Conservation (phyloP, 352 stramenopile genomes). For the Phytopythium ostracodes region DNA sequence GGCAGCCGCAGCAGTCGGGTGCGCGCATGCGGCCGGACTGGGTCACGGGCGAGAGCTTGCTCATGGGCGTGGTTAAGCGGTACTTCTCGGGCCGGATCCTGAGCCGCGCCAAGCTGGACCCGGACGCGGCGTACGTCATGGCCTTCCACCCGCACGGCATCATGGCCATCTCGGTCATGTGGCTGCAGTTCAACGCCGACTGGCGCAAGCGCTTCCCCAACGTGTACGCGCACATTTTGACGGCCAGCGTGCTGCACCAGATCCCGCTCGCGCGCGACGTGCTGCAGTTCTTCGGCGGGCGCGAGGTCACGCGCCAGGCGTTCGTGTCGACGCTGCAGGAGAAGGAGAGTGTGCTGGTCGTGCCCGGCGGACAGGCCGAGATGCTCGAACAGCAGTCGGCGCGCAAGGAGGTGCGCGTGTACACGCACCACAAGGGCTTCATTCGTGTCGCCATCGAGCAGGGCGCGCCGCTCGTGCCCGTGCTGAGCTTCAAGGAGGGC, state of each 20-base stretch:
- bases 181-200: constrained; percentile 70
- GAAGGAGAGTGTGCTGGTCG: constrained; percentile 66
- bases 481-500: constrained; percentile 80
- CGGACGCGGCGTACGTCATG: constrained; percentile 63
- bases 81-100: constrained; percentile 75
- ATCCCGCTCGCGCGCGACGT: constrained; percentile 71
- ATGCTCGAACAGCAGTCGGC: constrained; percentile 71
- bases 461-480: constrained; percentile 60
- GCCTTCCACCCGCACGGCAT: constrained; percentile 81
- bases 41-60: constrained; percentile 29
- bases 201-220: constrained; percentile 66
- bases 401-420: constrained; percentile 60
- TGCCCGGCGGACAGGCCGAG: constrained; percentile 77
- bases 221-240: constrained; percentile 64
- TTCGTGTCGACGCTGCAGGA: constrained; percentile 47
- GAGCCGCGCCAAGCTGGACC: constrained; percentile 46
- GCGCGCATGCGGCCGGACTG: constrained; percentile 42
- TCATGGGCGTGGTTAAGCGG: constrained; percentile 51
- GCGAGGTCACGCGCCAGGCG: constrained; percentile 65
- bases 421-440: constrained; percentile 78
- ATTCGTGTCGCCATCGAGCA: constrained; percentile 76
- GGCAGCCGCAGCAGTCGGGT: constrained; percentile 59
- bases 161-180: constrained; percentile 69
- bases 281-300: constrained; percentile 69
- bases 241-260: constrained; percentile 76